phyloP scores from a whole-genome alignment of 176 grass and related monocot species.

The Echinochloa phyllopogon region DNA sequence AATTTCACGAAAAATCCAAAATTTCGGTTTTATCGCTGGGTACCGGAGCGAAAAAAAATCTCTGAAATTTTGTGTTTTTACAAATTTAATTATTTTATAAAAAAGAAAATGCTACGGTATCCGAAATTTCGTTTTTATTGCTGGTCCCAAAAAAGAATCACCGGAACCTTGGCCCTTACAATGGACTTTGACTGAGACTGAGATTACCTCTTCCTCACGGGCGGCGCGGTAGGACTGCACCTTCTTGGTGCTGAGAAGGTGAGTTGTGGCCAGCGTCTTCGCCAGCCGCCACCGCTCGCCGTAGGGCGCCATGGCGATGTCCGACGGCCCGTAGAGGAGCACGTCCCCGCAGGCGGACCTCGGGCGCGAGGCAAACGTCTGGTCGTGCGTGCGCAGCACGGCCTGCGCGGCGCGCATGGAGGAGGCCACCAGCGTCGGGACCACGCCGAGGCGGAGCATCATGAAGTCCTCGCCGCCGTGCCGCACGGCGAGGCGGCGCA shows the following conservation, averaged over 20 bases:
- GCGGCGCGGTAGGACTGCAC: constrained; percentile 8
- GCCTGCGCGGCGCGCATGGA: constrained; percentile 34
- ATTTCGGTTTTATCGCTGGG: too few relatives aligned
- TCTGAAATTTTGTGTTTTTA: too few relatives aligned
- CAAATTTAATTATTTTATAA: too few relatives aligned
- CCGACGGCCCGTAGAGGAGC: constrained; percentile 30
- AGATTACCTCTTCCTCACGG: constrained; percentile 23
- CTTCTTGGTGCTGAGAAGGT: constrained; percentile 30
- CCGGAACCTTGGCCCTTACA: too few relatives aligned
- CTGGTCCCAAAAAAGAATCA: too few relatives aligned
- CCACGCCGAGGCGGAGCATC: constrained; percentile 48
- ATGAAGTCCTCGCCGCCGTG: constrained; percentile 35
- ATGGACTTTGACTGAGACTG: neutral
- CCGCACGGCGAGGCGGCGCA: constrained; percentile 4
- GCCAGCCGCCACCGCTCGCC: constrained; percentile 48
- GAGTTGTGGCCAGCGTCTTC: constrained; percentile 32
- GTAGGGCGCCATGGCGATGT: constrained; percentile 26
- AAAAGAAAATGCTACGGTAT: too few relatives aligned
- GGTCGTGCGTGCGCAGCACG: constrained; percentile 49
- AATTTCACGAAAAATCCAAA: too few relatives aligned
- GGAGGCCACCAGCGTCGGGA: constrained; percentile 43
- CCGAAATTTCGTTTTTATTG: too few relatives aligned
- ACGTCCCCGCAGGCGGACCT: neutral
- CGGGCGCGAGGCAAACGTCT: constrained; percentile 44
- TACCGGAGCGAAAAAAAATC: too few relatives aligned